Conservation (phyloP, 192 early-diverging fungal species). For the Rhizophagus clarus region DNA sequence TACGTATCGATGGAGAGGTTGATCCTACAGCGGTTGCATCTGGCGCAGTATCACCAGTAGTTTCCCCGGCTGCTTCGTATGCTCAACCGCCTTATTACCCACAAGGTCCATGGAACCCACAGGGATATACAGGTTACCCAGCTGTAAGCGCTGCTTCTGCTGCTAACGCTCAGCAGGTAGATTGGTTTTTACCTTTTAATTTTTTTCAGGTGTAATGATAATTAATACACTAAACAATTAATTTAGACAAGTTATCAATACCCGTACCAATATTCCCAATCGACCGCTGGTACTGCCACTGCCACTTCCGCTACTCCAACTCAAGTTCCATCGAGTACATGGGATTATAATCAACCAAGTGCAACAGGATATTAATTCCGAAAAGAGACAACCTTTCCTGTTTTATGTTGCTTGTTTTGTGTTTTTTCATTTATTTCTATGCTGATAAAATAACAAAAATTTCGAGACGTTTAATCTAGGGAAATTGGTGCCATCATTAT, state of each 20-base stretch:
- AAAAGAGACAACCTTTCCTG: background rate
- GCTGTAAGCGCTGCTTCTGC: constrained; percentile 2
- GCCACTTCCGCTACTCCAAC: background rate
- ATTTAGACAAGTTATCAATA: constrained; percentile 30
- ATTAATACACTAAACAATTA: background rate
- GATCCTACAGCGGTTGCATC: background rate
- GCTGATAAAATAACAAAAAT: background rate
- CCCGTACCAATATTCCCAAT: constrained; percentile 26
- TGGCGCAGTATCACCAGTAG: background rate
- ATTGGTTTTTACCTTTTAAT: background rate
- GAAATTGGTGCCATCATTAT: no score
- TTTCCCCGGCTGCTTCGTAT: background rate
- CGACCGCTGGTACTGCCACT: background rate
- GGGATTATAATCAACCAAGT: constrained; percentile 30
- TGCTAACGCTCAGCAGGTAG: constrained; percentile 7
- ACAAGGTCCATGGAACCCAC: constrained; percentile 22
- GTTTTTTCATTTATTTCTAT: background rate
- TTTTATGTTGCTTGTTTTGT: background rate
- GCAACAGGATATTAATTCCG: constrained; percentile 27
- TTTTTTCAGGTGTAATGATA: background rate
- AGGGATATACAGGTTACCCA: constrained; percentile 14
- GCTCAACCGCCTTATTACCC: constrained; percentile 24
- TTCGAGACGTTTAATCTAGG: background rate
- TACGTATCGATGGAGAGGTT: constrained; percentile 25
- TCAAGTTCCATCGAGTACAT: background rate